These are phyloP conservation scores for Ophiocordyceps camponoti-saundersi DNA, from an alignment of 2,329 filamentous ascomycete genomes.

Conservation along the genomic window DNA sequence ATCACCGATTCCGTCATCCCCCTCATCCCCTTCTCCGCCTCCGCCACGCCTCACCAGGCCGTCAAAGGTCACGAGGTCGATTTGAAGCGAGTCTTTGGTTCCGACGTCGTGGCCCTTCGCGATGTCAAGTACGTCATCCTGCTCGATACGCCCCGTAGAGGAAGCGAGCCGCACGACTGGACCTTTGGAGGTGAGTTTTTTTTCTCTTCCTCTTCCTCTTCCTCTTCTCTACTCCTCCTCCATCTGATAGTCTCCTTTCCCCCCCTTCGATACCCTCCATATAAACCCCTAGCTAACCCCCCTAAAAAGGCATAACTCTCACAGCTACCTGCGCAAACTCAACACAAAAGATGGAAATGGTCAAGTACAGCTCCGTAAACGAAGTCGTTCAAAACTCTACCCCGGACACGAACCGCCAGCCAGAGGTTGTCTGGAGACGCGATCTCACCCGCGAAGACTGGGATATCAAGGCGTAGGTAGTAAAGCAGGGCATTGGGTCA, in stretches of 20 bases:
- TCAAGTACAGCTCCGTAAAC: background rate
- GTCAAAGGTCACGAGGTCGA: background rate
- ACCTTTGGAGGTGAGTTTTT: background rate
- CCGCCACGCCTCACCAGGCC: too few species aligned
- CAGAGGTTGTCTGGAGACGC: background rate
- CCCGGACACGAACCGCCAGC: background rate
- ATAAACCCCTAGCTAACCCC: too few species aligned
- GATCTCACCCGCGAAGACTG: background rate
- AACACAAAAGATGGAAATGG: background rate
- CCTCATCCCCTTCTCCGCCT: background rate
- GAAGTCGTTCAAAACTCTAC: background rate
- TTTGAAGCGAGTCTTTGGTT: background rate
- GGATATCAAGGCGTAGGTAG: background rate
- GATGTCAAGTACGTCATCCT: background rate
- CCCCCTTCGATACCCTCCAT: too few species aligned
- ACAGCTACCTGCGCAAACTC: background rate
- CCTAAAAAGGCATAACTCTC: background rate
- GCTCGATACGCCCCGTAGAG: background rate
- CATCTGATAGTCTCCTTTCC: too few species aligned
- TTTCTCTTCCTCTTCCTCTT: background rate
- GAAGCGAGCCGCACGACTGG: background rate
- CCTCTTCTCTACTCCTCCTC: too few species aligned
- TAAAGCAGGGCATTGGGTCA: too few species aligned
- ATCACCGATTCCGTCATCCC: background rate
- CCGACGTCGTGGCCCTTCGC: background rate